phyloP scores from a whole-genome alignment of 129 eudicot genomes.

The Artemisia annua region DNA sequence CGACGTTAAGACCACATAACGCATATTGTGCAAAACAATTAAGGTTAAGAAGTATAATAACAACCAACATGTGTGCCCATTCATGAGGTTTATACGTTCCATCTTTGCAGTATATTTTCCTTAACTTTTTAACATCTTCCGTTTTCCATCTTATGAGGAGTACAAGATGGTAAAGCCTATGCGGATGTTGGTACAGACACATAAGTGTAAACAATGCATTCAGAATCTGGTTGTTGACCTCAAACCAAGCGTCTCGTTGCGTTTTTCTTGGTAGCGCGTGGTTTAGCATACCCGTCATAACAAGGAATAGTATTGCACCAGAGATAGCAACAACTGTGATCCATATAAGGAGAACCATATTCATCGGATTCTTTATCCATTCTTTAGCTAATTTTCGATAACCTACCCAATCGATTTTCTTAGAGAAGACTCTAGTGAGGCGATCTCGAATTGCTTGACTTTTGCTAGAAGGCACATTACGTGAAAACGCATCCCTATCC shows the following conservation, averaged over 20 bases:
- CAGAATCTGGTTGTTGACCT: slow-evolving; percentile 90
- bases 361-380: slow-evolving; percentile 87
- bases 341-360: slow-evolving; percentile 83
- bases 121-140: slow-evolving; percentile 64
- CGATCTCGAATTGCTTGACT: slow-evolving; percentile 72
- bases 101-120: slow-evolving; percentile 80
- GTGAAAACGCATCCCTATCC: slow-evolving; percentile 71
- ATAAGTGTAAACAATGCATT: slow-evolving; percentile 89
- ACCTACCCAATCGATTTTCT: slow-evolving; percentile 65
- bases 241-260: slow-evolving; percentile 85
- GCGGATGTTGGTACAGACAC: slow-evolving; percentile 92
- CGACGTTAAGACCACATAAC: slow-evolving; percentile 81
- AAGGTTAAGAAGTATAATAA: slow-evolving; percentile 59
- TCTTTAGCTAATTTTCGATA: slow-evolving; percentile 52
- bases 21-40: slow-evolving; percentile 94
- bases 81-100: slow-evolving; percentile 95
- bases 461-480: slow-evolving; percentile 63
- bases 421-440: slow-evolving; percentile 45
- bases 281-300: slow-evolving; percentile 94
- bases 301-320: slow-evolving; percentile 86
- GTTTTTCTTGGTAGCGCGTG: slow-evolving; percentile 68
- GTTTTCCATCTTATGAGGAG: slow-evolving; percentile 80
- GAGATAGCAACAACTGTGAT: slow-evolving; percentile 78
- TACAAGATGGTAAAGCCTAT: slow-evolving; percentile 67
- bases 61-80: slow-evolving; percentile 95